A percentile compares a stretch with the other conserved stretches of the same genome.
These are phyloP conservation scores for Pleoardoris graminearum DNA, from an alignment of 2,329 filamentous ascomycete genomes.

Conservation along the genomic window DNA sequence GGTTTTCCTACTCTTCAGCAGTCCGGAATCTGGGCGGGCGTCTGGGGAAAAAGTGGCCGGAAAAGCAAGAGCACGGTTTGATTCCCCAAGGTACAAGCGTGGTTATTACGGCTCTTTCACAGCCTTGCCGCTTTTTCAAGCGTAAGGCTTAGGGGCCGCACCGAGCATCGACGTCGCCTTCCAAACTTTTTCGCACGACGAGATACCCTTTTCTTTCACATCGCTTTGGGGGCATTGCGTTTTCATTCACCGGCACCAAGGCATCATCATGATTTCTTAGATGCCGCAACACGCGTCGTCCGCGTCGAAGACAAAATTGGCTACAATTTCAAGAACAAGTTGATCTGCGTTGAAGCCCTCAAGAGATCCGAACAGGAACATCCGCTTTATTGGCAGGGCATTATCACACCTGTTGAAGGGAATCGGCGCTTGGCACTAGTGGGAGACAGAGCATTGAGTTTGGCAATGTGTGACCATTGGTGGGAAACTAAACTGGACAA, in stretches of 20 bases:
- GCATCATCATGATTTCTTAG: conserved; percentile 19
- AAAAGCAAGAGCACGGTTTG: too few species aligned
- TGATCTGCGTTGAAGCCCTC: conserved; percentile 24
- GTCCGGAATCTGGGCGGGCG: too few species aligned
- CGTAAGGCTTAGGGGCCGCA: too few species aligned
- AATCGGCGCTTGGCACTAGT: conserved; percentile 29
- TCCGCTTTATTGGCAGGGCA: conserved; percentile 23
- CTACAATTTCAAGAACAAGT: conserved; percentile 27
- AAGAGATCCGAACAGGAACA: conserved; percentile 10
- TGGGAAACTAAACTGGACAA: conserved; percentile 16
- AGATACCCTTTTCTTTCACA: conserved; percentile 16
- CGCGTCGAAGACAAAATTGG: conserved; percentile 12
- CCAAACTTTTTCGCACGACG: conserved; percentile 20
- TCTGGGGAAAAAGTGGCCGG: too few species aligned
- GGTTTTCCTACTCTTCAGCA: too few species aligned
- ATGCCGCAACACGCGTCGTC: conserved; percentile 9
- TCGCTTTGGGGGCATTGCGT: conserved; percentile 9
- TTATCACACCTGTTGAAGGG: conserved; percentile 1
- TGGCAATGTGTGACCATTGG: conserved; percentile 24
- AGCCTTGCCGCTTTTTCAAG: too few species aligned
- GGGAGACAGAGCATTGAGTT: conserved; percentile 22
- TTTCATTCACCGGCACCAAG: conserved; percentile 9
- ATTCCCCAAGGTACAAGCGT: too few species aligned
- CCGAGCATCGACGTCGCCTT: conserved; percentile 15
- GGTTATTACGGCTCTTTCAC: too few species aligned